Percentiles rank a stretch among this genome's conserved stretches.
These are phyloP conservation scores for Brachypodium distachyon DNA, from an alignment of 202 grass and related monocot genomes.

Conservation along the genomic window DNA sequence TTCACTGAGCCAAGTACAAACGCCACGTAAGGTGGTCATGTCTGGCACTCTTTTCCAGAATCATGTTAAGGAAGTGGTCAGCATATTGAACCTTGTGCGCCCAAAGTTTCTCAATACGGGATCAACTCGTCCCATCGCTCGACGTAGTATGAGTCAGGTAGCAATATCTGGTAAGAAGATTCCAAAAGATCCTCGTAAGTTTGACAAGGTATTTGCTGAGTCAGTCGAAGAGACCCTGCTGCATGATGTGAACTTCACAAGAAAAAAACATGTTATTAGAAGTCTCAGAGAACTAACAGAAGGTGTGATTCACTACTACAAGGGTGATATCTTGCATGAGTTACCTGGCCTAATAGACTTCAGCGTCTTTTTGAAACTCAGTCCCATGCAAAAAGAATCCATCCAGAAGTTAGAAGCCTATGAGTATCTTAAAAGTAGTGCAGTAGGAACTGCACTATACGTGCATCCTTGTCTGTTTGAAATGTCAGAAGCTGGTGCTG, in stretches of 20 bases:
- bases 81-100: slow-evolving; percentile 78
- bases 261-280: slow-evolving; percentile 74
- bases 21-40: slow-evolving; percentile 75
- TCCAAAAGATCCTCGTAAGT: slow-evolving; percentile 38
- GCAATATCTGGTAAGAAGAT: slow-evolving; percentile 36
- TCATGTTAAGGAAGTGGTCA: slow-evolving; percentile 69
- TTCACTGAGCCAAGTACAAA: slow-evolving; percentile 72
- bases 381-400: slow-evolving; percentile 46
- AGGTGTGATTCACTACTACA: slow-evolving; percentile 89
- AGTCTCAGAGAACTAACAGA: slow-evolving; percentile 75
- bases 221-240: slow-evolving; percentile 60
- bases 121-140: slow-evolving; percentile 46
- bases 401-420: slow-evolving; percentile 38
- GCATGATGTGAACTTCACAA: slow-evolving; percentile 51
- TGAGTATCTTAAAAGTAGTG: slow-evolving; percentile 71
- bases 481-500: slow-evolving; percentile 58
- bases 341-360: slow-evolving; percentile 69
- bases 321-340: slow-evolving; percentile 81
- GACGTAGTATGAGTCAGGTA: slow-evolving; percentile 60
- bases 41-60: slow-evolving; percentile 94
- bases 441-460: too few relatives aligned
- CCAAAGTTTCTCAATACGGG: slow-evolving; percentile 81
- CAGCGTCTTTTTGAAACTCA: too few relatives aligned
- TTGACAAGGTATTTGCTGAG: slow-evolving; percentile 41
- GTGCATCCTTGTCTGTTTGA: slow-evolving; percentile 51